Base-by-base conservation (phyloP, 352 stramenopile genomes). In the Globisporangium echinulatum region DNA sequence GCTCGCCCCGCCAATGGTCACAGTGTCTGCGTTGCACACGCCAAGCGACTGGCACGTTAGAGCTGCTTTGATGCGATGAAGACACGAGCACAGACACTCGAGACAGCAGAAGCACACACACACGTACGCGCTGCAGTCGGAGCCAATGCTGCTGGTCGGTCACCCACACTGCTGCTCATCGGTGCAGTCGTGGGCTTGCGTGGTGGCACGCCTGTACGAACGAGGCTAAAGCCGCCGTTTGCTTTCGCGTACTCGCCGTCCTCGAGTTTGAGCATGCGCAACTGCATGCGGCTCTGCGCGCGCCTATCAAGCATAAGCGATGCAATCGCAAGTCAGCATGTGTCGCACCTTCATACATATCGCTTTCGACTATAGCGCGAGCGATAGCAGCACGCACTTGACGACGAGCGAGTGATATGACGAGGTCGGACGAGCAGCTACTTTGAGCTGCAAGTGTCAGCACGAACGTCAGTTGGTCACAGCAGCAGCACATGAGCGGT, bases 201-300 rank as follows among this genome's bases (percentile, higher is more conserved):
- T 17, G 58, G 80, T 57, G 79, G 82, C 13, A 81, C 68, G 36
- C 72, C 79, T 1, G 79, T 71, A 5, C 82, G 78, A 10, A 90
- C 67, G 55, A 92, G 77, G 63, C 75, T 85, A 56, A 88, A 90
- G 15, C 82, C 82, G 52, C 78, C 80, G 47, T 82, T 84, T 0
- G 70, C 77, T 56, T 89, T 92, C n/a, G 75, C 60, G 61, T 90
- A 92, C 62, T 86, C 77, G 15, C 82, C 79, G 39, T 88, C 82
- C 52, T 88, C 77, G 11, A 92, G 54, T 13, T 68, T 68, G 6
- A 90, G 61, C 54, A 87, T 58, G 56, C 78, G 75, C 43, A 79
- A 55, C 63, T 86, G 75, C 67, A 75, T 83, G 44, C 72, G 69
- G 49, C 66, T 83, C 48, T 64, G 61, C 33, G 65, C 55, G 33